A percentile compares a stretch with the other conserved stretches of the same genome.
These are phyloP conservation scores for Backusella australiensis DNA, from an alignment of 192 early-diverging fungal genomes.

Conservation along the genomic window DNA sequence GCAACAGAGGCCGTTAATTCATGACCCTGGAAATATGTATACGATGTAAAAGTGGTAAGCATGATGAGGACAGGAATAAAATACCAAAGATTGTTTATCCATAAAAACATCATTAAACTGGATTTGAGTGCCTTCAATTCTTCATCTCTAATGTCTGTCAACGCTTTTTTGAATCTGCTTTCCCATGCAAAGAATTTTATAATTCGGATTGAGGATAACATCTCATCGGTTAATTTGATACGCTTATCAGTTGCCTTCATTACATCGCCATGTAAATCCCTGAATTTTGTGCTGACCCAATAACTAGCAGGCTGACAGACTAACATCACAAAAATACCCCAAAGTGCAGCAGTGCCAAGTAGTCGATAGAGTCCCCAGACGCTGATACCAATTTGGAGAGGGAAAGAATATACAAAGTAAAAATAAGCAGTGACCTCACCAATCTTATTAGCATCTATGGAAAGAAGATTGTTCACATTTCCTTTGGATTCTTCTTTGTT, in stretches of 20 bases:
- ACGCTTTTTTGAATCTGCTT: conserved; percentile 61
- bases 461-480: conserved; percentile 61
- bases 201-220: conserved; percentile 85
- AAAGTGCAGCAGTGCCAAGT: conserved; percentile 78
- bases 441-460: conserved; percentile 58
- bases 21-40: conserved; percentile 57
- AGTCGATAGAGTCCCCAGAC: conserved; percentile 68
- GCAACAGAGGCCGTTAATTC: conserved; percentile 58
- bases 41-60: conserved; percentile 47
- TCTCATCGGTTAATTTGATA: conserved; percentile 77
- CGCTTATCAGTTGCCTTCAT: conserved; percentile 71
- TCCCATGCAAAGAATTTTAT: conserved; percentile 93
- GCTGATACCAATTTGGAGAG: conserved; percentile 63
- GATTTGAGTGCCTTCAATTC: conserved; percentile 57
- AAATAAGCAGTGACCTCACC: conserved; percentile 49
- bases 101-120: conserved; percentile 52
- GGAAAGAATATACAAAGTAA: conserved; percentile 59
- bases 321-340: conserved; percentile 67
- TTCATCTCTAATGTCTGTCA: conserved; percentile 58
- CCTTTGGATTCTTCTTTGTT: conserved; percentile 35
- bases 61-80: conserved; percentile 60
- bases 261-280: conserved; percentile 44
- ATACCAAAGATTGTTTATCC: conserved; percentile 52
- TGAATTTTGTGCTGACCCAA: conserved; percentile 46
- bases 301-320: conserved; percentile 57